phyloP scores from a whole-genome alignment of 495 filamentous ascomycete genomes.

The Penicillium canescens region DNA sequence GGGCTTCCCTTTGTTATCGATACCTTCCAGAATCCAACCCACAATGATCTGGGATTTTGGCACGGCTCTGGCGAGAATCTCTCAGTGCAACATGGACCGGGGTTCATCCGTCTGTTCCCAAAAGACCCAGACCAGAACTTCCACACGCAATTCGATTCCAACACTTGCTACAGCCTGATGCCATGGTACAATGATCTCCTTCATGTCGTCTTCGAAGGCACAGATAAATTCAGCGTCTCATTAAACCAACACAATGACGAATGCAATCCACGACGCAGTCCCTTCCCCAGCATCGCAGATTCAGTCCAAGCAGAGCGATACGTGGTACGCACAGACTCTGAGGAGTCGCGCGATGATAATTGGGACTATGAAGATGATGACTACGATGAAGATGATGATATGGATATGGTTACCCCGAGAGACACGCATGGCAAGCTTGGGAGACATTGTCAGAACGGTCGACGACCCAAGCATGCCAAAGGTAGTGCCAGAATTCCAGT shows the following conservation, averaged over 20 bases:
- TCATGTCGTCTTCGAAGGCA: conserved; percentile 71
- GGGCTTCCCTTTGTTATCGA: conserved; percentile 60
- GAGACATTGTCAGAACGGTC: neutral
- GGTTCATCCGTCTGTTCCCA: conserved; percentile 58
- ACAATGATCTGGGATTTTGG: conserved; percentile 69
- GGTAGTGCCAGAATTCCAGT: neutral
- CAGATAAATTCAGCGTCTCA: conserved; percentile 65
- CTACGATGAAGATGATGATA: neutral
- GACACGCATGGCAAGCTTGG: conserved; percentile 17
- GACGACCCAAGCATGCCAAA: neutral
- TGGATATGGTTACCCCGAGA: neutral
- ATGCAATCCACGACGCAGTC: conserved; percentile 59
- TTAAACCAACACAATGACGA: conserved; percentile 70
- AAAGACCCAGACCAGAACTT: conserved; percentile 68
- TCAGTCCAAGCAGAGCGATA: conserved; percentile 70
- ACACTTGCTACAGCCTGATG: conserved; percentile 60
- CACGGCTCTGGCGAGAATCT: conserved; percentile 69
- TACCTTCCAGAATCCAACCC: conserved; percentile 53
- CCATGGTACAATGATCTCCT: conserved; percentile 57
- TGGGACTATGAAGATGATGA: conserved; percentile 1
- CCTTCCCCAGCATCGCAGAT: conserved; percentile 75
- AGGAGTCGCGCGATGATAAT: neutral
- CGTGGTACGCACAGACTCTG: conserved; percentile 16
- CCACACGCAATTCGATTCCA: conserved; percentile 62
- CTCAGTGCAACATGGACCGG: conserved; percentile 48